A percentile compares a stretch with the other conserved stretches of the same genome.
Conservation (phyloP, 495 filamentous ascomycete species). For the Neurospora pannonica region DNA sequence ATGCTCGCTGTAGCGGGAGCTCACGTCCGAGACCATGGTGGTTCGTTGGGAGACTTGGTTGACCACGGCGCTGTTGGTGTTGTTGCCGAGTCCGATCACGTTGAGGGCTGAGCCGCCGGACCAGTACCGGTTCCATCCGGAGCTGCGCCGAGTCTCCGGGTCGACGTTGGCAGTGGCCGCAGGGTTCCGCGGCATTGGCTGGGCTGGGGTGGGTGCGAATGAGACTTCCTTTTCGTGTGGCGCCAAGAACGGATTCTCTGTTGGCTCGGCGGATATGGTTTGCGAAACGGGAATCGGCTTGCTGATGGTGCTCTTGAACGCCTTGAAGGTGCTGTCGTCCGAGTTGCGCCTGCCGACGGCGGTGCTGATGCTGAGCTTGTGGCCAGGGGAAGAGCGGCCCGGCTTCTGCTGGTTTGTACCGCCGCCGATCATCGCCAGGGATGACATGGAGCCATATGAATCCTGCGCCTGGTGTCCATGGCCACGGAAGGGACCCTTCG, state of each 20-base stretch:
- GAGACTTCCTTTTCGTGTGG: constrained; percentile 33
- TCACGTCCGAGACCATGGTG: constrained; percentile 35
- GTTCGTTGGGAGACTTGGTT: constrained; percentile 29
- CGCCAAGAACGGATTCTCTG: constrained; percentile 15
- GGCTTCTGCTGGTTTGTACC: constrained; percentile 32
- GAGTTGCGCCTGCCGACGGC: constrained; percentile 33
- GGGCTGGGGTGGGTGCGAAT: constrained; percentile 25
- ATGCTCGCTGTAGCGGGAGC: constrained; percentile 43
- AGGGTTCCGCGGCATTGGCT: constrained; percentile 28
- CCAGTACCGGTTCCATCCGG: constrained; percentile 54
- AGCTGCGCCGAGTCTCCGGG: constrained; percentile 38
- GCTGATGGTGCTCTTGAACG: constrained; percentile 46
- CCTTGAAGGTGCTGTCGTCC: constrained; percentile 38
- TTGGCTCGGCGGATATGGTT: not conserved
- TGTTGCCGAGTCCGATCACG: constrained; percentile 38
- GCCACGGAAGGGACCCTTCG: constrained; percentile 36
- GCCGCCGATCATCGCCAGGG: constrained; percentile 48
- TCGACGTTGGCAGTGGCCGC: constrained; percentile 10
- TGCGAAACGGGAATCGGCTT: constrained; percentile 35
- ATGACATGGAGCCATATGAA: constrained; percentile 43
- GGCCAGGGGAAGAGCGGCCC: constrained; percentile 22
- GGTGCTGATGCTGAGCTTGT: constrained; percentile 41
- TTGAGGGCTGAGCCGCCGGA: constrained; percentile 45
- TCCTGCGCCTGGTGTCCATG: constrained; percentile 39
- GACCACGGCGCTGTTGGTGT: constrained; percentile 2